These are phyloP conservation scores for Botrytis elliptica DNA, from an alignment of 2,329 filamentous ascomycete genomes.

Conservation along the genomic window DNA sequence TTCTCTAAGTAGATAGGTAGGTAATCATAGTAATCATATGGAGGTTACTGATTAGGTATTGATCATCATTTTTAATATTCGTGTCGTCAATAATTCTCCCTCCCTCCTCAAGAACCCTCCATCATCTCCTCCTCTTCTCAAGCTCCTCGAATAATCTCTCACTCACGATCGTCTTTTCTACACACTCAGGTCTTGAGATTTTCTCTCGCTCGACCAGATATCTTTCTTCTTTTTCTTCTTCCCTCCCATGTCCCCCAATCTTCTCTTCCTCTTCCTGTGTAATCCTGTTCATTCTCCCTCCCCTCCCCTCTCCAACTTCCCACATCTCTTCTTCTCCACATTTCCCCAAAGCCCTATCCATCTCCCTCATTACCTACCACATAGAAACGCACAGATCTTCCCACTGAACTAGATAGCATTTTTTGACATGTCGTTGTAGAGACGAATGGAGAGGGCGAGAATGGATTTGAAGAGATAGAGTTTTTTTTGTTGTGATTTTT, in stretches of 20 bases:
- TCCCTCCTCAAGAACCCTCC: neutral
- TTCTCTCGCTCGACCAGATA: neutral
- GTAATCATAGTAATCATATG: too few species aligned
- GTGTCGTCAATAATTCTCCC: too few species aligned
- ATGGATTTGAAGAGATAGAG: neutral
- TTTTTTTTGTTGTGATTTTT: neutral
- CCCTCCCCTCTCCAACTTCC: too few species aligned
- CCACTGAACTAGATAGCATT: neutral
- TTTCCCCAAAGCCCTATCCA: too few species aligned
- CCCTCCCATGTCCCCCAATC: too few species aligned
- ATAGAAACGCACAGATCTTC: neutral
- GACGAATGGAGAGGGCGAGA: too few species aligned
- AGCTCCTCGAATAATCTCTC: fast-evolving
- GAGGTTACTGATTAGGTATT: too few species aligned
- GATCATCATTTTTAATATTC: too few species aligned
- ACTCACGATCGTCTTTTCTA: neutral
- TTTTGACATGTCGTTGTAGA: too few species aligned
- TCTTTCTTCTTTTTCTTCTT: neutral
- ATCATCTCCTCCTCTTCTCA: neutral
- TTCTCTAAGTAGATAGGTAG: too few species aligned
- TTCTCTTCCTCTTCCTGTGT: too few species aligned
- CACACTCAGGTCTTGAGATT: neutral
- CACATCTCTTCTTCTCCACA: neutral
- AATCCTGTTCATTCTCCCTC: too few species aligned
- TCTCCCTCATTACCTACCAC: neutral